Evolutionary conservation across 805 yeast genomes (phyloP).

Genomic region (Myxozyma sirexii): DNA sequence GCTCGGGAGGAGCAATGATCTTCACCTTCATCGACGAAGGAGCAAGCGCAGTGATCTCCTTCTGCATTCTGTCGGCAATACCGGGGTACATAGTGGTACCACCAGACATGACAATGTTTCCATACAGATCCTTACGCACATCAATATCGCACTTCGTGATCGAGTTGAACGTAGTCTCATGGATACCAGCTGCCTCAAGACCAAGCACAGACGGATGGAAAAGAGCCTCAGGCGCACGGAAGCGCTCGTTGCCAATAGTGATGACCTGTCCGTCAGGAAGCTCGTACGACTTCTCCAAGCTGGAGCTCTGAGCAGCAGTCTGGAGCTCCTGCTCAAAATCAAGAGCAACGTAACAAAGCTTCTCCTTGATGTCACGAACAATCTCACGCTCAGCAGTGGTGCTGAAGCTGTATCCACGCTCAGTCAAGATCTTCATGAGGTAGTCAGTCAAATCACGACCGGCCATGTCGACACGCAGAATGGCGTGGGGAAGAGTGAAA

Average conservation of each 20-base stretch:
- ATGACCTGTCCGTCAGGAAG: slow-evolving; percentile 99
- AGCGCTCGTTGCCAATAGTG: slow-evolving; percentile 99
- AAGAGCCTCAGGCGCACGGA: slow-evolving; percentile 99
- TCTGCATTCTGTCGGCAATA: slow-evolving; percentile 99
- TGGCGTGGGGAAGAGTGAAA: slow-evolving; percentile 98
- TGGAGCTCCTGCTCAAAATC: slow-evolving; percentile 99
- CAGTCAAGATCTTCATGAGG: slow-evolving; percentile 97
- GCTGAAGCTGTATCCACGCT: slow-evolving; percentile 98
- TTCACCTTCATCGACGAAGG: slow-evolving; percentile 99
- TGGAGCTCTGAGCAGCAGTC: slow-evolving; percentile 97
- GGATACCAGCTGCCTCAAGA: slow-evolving; percentile 97
- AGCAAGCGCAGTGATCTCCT: slow-evolving; percentile 99
- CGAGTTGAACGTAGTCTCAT: slow-evolving; percentile 93
- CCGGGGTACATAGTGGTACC: slow-evolving; percentile 99
- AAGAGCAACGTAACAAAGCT: slow-evolving; percentile 97
- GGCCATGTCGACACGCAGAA: slow-evolving; percentile 97
- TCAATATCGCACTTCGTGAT: slow-evolving; percentile 99
- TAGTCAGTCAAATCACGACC: slow-evolving; percentile 99
- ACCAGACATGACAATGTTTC: slow-evolving; percentile 99
- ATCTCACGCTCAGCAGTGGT: slow-evolving; percentile 99
- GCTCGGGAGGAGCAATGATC: slow-evolving; percentile 99
- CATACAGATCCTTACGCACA: slow-evolving; percentile 98
- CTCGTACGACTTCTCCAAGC: slow-evolving; percentile 98
- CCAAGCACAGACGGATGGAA: slow-evolving; percentile 95
- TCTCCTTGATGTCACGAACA: slow-evolving; percentile 96